These are phyloP conservation scores for Hura crepitans DNA, from an alignment of 441 rosid species.

Conservation along the genomic window DNA sequence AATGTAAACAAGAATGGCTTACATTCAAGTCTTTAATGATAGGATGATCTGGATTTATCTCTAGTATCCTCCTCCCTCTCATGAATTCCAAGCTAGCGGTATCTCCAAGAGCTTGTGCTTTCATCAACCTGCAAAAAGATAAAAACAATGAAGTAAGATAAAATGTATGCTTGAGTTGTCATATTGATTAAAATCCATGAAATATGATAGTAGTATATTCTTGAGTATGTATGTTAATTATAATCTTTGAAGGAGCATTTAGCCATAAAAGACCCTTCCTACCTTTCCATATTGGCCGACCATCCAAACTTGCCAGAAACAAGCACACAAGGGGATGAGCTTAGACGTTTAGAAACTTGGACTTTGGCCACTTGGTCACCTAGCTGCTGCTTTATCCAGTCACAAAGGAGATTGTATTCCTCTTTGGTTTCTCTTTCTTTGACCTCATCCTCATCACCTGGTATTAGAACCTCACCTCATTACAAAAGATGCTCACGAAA, in stretches of 20 bases:
- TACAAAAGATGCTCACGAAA: conserved; percentile 11
- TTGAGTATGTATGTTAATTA: not conserved
- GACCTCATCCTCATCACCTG: conserved; percentile 93
- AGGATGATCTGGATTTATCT: conserved; percentile 92
- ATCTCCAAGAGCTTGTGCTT: conserved; percentile 98
- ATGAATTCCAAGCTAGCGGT: conserved; percentile 92
- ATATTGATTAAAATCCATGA: not conserved
- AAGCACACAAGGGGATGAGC: conserved; percentile 94
- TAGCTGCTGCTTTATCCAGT: conserved; percentile 94
- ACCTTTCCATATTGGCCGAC: conserved; percentile 99
- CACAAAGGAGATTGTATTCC: conserved; percentile 75
- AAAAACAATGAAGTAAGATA: conserved; percentile 1
- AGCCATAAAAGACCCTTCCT: conserved; percentile 8
- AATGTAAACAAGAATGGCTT: conserved; percentile 27
- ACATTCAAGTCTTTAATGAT: conserved; percentile 83
- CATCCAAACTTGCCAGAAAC: conserved; percentile 98
- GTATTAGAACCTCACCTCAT: not conserved
- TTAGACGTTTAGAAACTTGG: conserved; percentile 81
- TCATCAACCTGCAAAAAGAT: conserved; percentile 63
- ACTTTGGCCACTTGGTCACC: conserved; percentile 95
- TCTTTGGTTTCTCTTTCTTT: conserved; percentile 76
- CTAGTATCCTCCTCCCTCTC: conserved; percentile 91
- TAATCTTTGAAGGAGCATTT: not conserved
- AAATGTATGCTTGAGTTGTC: not conserved
- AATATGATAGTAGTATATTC: conserved; percentile 1